These are phyloP conservation scores for Colletotrichum tamarilloi DNA, from an alignment of 2,329 filamentous ascomycete species.

Conservation along the genomic window DNA sequence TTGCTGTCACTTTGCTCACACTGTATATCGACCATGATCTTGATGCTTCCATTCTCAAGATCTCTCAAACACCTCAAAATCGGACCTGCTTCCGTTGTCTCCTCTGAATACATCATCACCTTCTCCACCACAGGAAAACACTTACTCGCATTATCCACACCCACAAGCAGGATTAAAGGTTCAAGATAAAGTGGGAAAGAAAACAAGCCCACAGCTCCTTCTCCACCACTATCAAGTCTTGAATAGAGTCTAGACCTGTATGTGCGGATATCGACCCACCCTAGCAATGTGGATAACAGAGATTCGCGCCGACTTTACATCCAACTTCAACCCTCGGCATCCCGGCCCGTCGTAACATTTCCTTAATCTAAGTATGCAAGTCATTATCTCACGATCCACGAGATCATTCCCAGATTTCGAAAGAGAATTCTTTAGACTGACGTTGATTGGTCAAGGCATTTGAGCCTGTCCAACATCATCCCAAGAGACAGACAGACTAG, in stretches of 20 bases:
- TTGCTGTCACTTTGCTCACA: not conserved
- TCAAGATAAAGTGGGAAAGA: not conserved
- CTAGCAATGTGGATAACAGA: not conserved
- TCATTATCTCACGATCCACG: not conserved
- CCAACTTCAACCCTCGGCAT: not conserved
- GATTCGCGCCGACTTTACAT: not conserved
- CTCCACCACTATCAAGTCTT: not conserved
- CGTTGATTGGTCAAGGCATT: not conserved
- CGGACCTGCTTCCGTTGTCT: not conserved
- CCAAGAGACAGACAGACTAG: not conserved
- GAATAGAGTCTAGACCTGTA: not conserved
- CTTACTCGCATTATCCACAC: not conserved
- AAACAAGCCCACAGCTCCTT: not conserved
- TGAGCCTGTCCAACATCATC: not conserved
- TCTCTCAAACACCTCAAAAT: not conserved
- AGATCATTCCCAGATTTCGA: not conserved
- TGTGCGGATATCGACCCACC: not conserved
- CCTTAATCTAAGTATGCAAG: not conserved
- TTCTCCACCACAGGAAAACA: not conserved
- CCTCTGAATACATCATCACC: not conserved
- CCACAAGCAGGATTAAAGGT: not conserved
- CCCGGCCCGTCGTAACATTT: not conserved
- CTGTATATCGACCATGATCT: not conserved
- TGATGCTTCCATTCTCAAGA: not conserved
- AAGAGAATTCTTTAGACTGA: not conserved